Evolutionary conservation across 768 basidiomycete genomes (phyloP), one percentile per base, ranked within the genome.

Genomic region (Porphyrellus cyaneotinctus): DNA sequence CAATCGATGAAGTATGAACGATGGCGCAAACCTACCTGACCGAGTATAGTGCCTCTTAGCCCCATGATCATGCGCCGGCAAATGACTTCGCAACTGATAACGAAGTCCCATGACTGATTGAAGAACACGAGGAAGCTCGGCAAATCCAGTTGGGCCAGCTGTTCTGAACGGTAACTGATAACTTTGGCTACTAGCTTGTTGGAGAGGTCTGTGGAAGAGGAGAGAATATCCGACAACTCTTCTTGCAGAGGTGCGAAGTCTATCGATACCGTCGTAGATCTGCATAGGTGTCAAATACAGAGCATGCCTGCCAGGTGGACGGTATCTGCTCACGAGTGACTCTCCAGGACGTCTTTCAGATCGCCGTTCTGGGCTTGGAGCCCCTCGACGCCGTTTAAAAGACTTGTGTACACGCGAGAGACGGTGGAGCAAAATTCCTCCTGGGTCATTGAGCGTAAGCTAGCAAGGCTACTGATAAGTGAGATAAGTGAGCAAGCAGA

Each of bases 61-160:
- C 91, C 88, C 51, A 97, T 91, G 52, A 97, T 94, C 92, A 98
- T 97, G 58, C 87, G 77, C 49, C 84, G 78, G 57, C 88, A 91
- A 26, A 97, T 75, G 26, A 85, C 81, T 67, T 99, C 95, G 63
- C 90, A 92, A 58, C 77, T 78, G 23, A 97, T 79, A 10, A 98
- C 92, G 60, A 98, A 98, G 23, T 78, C 71, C 95, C 95, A 97
- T 2, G 88, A 85, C 59, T 82, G 78, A 49, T 87, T 85, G 75
- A 95, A 95, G 52, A 97, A 76, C 12, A 75, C 78, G 31, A 91
- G 73, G 72, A 98, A 98, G 41, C 85, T 82, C 4, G 77, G 71
- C 31, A 97, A 71, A 22, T 82, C 75, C 22, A 98, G 78, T 13
- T 78, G 72, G 0, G 88, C 78, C 66, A 95, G 91, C 57, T 87